Base-by-base conservation (phyloP, 2,329 filamentous ascomycete genomes). In the Aspergillus sp. region DNA sequence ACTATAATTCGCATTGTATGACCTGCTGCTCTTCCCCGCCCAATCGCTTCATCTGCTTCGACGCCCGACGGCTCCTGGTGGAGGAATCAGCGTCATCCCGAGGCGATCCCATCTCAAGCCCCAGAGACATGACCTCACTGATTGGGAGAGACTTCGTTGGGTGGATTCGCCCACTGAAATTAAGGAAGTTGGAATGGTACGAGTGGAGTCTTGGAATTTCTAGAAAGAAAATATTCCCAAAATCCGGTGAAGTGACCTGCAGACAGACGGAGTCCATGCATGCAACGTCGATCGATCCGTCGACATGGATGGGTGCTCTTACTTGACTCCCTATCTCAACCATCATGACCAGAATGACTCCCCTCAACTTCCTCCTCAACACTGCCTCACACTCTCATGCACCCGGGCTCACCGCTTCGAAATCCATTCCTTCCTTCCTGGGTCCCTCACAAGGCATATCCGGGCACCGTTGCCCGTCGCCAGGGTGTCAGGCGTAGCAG, bases 171-270 rank as follows among this genome's bases (percentile, higher is more conserved):
- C 25, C 25, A 10, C 32, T 46, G 48, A 54, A 44, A 56, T 56
- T 56, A 56, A 56, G 48, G 47, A 47, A 50, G 17, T 21, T 36
- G 29, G 17, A 20, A 38, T 13, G 34, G 34, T 17, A 7, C 34
- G 11, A 48, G 54, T 54, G 54, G 54, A 42, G 54, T 50, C 32
- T 16, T 29, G 32, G 53, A 48, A 34, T 47, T 56, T 56, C 54
- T 56, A 53, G 54, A 56, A 53, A 38, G 23, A 41, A 40, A n/a
- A n/a, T n/a, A n/a, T n/a, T n/a, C n/a, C n/a, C n/a, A n/a, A n/a
- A 4, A 14, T n/a, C 23, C n/a, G 13, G n/a, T 21, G 14, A 9
- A 11, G 25, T 20, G 32, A n/a, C 20, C 46, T 16, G 21, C 25
- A 48, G 21, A 34, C n/a, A n/a, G n/a, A n/a, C n/a, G n/a, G n/a